A percentile compares a stretch with the other conserved stretches of the same genome.
Conservation (phyloP, 306 rosid genomes). For the Acacia crassicarpa region DNA sequence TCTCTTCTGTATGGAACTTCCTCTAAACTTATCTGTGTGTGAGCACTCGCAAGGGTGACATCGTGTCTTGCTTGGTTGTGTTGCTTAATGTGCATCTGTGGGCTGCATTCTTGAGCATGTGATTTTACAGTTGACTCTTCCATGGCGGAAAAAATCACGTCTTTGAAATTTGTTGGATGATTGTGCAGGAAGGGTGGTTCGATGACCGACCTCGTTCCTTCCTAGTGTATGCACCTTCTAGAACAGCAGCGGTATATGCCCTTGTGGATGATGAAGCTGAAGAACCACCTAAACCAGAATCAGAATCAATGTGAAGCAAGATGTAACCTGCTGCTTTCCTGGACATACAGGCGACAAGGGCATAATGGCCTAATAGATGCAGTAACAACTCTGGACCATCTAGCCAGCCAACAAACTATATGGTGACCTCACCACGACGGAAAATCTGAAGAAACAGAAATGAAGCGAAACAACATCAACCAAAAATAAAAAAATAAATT, state of each 20-base stretch:
- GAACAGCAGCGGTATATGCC: constrained; percentile 91
- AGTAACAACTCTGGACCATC: constrained; percentile 20
- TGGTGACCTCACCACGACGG: neutral
- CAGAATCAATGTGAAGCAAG: constrained; percentile 4
- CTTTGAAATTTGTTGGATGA: constrained; percentile 27
- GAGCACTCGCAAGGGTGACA: neutral
- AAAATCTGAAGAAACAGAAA: neutral
- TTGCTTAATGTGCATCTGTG: neutral
- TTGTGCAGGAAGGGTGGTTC: constrained; percentile 74
- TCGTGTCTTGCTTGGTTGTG: constrained; percentile 12
- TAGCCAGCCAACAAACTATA: constrained; percentile 14
- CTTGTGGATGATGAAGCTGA: constrained; percentile 39
- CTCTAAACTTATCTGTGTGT: constrained; percentile 1
- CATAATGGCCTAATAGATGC: constrained; percentile 30
- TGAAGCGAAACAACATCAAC: too few species aligned
- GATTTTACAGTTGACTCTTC: constrained; percentile 7
- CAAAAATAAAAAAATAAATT: neutral
- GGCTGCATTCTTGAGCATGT: constrained; percentile 20
- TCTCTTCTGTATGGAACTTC: constrained; percentile 62
- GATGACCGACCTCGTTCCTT: constrained; percentile 82
- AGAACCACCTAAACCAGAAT: neutral
- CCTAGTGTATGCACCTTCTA: constrained; percentile 73
- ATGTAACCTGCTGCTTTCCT: neutral
- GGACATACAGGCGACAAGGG: constrained; percentile 7
- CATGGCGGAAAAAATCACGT: neutral